A percentile compares a stretch with the other conserved stretches of the same genome.
Evolutionary conservation across 257 asterid species (phyloP).

Genomic region (Solanum habrochaites): DNA sequence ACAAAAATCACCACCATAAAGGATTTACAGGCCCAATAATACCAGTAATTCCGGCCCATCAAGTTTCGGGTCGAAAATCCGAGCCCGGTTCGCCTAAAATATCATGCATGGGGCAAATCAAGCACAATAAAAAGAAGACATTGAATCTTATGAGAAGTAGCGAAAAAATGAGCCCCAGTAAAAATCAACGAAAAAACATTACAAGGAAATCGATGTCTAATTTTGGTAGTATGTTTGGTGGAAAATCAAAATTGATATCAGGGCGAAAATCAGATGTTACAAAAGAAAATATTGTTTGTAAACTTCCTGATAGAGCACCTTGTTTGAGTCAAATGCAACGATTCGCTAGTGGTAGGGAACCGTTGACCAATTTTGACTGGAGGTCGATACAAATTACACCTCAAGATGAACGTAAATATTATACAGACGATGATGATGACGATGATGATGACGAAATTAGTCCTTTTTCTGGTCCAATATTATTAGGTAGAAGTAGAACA

Average conservation of each 20-base stretch:
- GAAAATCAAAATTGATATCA: background rate
- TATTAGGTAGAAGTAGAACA: constrained; percentile 5
- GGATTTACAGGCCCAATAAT: constrained; percentile 31
- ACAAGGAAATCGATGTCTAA: background rate
- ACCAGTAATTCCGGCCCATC: constrained; percentile 17
- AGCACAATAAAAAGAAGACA: constrained; percentile 8
- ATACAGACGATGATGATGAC: constrained; percentile 35
- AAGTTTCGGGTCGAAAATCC: constrained; percentile 13
- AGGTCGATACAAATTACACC: constrained; percentile 24
- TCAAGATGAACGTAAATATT: constrained; percentile 8
- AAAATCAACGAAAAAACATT: background rate
- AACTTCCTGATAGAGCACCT: constrained; percentile 12
- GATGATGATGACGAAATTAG: constrained; percentile 7
- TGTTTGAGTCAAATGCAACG: constrained; percentile 42
- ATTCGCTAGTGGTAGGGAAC: constrained; percentile 63
- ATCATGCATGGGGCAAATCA: constrained; percentile 48
- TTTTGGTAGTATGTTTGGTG: constrained; percentile 1
- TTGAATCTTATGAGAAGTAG: background rate
- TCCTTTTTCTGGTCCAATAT: constrained; percentile 42
- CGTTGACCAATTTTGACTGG: constrained; percentile 54
- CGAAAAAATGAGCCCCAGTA: background rate
- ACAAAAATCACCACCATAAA: background rate
- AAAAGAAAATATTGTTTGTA: background rate
- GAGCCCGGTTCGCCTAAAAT: constrained; percentile 50
- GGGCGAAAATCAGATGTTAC: constrained; percentile 22